Evolutionary conservation across 495 filamentous ascomycete species (phyloP).

Genomic region (Ramalina intermedia): DNA sequence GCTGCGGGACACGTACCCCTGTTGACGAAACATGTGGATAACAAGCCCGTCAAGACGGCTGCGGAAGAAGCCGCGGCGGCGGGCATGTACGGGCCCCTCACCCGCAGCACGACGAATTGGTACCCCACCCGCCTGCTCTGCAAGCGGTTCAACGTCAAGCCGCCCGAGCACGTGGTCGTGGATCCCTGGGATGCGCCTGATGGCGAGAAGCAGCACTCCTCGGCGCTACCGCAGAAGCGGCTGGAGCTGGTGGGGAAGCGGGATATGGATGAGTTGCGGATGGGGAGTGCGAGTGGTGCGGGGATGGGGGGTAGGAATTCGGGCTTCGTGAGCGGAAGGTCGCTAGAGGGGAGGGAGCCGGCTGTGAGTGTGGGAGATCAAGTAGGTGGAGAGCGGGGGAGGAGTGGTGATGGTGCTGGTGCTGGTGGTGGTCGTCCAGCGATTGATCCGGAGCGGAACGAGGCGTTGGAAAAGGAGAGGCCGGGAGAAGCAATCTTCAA

Average conservation of each 20-base stretch:
- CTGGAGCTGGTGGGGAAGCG: slow-evolving; percentile 30
- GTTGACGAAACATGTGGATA: slow-evolving; percentile 36
- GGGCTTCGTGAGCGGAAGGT: slow-evolving; percentile 1
- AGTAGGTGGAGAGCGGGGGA: slow-evolving; percentile 5
- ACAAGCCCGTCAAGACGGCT: slow-evolving; percentile 52
- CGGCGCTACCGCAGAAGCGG: slow-evolving; percentile 11
- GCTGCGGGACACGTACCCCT: slow-evolving; percentile 18
- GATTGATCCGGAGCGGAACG: slow-evolving; percentile 68
- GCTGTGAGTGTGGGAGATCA: neutral
- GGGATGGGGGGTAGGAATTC: neutral
- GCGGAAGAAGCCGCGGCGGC: slow-evolving; percentile 78
- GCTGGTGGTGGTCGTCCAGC: slow-evolving; percentile 19
- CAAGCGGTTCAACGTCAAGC: slow-evolving; percentile 79
- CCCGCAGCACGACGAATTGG: slow-evolving; percentile 55
- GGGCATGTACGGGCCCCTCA: slow-evolving; percentile 88
- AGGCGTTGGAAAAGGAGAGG: slow-evolving; percentile 67
- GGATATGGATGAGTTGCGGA: slow-evolving; percentile 41
- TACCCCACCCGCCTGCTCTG: slow-evolving; percentile 74
- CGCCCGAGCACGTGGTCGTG: slow-evolving; percentile 53
- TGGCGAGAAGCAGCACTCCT: slow-evolving; percentile 8
- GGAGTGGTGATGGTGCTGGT: slow-evolving; percentile 4
- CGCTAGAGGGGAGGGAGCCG: neutral
- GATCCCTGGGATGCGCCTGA: slow-evolving; percentile 32
- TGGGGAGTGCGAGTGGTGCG: slow-evolving; percentile 18
- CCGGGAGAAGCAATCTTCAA: slow-evolving; percentile 85